Percentiles rank a stretch among this genome's conserved stretches.
phyloP scores from a whole-genome alignment of 371 early-diverging fungal species.

The Chytridium lagenaria region DNA sequence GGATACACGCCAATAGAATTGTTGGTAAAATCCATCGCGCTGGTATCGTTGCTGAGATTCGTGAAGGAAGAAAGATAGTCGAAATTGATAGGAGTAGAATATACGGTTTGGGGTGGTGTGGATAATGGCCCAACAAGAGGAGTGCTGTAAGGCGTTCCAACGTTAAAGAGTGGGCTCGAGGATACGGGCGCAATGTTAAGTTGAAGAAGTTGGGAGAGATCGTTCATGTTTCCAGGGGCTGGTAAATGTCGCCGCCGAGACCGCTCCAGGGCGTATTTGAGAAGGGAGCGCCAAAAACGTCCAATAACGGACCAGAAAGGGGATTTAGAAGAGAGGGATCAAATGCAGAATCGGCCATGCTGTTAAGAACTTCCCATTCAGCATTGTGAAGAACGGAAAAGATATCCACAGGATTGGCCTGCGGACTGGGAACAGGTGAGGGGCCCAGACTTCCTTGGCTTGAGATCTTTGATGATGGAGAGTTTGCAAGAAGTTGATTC shows the following conservation, averaged over 20 bases:
- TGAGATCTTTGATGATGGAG: slow-evolving; percentile 3
- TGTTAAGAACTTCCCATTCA: neutral
- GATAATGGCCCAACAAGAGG: too few relatives aligned
- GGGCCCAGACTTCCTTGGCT: neutral
- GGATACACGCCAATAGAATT: neutral
- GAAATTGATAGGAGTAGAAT: too few relatives aligned
- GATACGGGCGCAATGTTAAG: too few relatives aligned
- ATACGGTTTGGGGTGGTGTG: too few relatives aligned
- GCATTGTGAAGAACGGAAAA: neutral
- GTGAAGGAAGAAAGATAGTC: too few relatives aligned
- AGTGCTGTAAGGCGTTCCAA: too few relatives aligned
- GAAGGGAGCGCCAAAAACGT: neutral
- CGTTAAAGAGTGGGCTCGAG: too few relatives aligned
- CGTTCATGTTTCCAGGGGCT: too few relatives aligned
- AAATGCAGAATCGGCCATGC: slow-evolving; percentile 3
- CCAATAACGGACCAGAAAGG: neutral
- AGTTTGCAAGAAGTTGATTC: neutral
- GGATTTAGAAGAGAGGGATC: neutral
- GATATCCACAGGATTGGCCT: neutral
- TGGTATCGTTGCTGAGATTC: too few relatives aligned
- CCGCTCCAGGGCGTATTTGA: neutral
- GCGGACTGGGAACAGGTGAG: neutral
- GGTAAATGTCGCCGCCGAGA: neutral
- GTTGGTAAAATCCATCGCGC: too few relatives aligned
- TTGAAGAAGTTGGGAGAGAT: too few relatives aligned